Base-by-base conservation (phyloP, 1,284 basidiomycete genomes). In the Chiua sp. region DNA sequence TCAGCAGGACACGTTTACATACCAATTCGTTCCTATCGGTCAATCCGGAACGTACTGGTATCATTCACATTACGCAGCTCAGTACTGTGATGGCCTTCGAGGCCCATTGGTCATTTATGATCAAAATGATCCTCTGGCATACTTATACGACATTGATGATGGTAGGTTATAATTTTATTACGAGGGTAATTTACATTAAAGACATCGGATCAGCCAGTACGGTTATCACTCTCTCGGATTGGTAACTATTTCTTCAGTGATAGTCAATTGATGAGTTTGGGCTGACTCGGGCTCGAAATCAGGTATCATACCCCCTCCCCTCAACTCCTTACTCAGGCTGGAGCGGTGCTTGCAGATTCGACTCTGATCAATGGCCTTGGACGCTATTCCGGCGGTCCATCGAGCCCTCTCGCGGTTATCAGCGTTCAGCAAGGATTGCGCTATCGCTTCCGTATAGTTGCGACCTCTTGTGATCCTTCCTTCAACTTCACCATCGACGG, bases 331-430 rank as follows among this genome's bases (percentile, higher is more conserved):
- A 39, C n/a, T 60, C 22, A 42, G 42, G 2, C 10, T 11, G 32
- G 52, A 15, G 51, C 35, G 6, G 62, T 65, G 20, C 42, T 72
- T 3, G 74, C 79, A 11, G 74, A 80, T 49, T 72, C 74, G 0
- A 75, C 74, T 2, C 64, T 82, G 18, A 78, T 84, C 66, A 84
- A 85, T 57, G 83, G 83, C 3, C 63, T 62, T 15, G 79, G 80
- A 7, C 71, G 77, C 30, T 83, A 68, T 47, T 11, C 59, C 26
- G 68, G 67, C 32, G 74, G 74, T 6, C 68, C 73, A 18, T 35
- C 61, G 3, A 46, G 59, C 18, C 59, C 68, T 3, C 66, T 79
- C 11, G 56, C 75, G 7, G 69, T 79, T 12, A 64, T 78, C 42
- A 65, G 53, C 22, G 69, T 70, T 16, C 32, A 55, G 35, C 51